A percentile compares a stretch with the other conserved stretches of the same genome.
Evolutionary conservation across 2,329 filamentous ascomycete genomes (phyloP).

Genomic region (Harringtonia lauricola): DNA sequence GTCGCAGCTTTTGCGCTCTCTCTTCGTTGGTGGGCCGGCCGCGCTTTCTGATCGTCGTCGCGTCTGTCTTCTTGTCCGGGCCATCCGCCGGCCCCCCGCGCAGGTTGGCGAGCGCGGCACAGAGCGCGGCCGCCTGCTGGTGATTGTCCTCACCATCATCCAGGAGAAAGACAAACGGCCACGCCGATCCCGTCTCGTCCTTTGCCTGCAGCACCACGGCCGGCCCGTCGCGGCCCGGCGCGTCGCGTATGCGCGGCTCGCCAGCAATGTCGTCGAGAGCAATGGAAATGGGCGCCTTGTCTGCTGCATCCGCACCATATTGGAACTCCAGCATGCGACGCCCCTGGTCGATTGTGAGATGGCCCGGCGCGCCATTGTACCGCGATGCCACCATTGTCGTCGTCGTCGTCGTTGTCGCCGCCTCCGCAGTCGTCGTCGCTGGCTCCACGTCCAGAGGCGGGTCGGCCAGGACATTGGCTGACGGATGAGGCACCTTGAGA

Average conservation of each 20-base stretch:
- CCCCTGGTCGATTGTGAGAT: conserved; percentile 10
- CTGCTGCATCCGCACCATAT: conserved; percentile 4
- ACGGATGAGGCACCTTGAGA: no score
- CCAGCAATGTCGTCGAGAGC: conserved; percentile 11
- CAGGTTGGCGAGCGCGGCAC: conserved; percentile 4
- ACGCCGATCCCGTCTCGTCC: not conserved
- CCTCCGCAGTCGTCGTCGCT: no score
- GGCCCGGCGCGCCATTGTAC: conserved; percentile 13
- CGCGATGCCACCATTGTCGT: not conserved
- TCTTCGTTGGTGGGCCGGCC: conserved; percentile 5
- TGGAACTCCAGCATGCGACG: conserved; percentile 11
- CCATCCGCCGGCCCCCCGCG: no score
- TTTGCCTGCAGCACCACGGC: conserved; percentile 14
- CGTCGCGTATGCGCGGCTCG: conserved; percentile 12
- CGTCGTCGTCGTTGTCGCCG: not conserved
- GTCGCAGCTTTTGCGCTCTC: conserved; percentile 5
- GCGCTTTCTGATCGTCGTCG: not conserved
- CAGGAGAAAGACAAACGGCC: conserved; percentile 15
- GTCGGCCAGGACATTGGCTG: no score
- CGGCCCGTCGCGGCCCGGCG: conserved; percentile 13
- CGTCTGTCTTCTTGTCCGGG: not conserved
- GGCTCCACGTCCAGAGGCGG: no score
- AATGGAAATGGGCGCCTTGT: conserved; percentile 15
- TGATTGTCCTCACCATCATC: conserved; percentile 6
- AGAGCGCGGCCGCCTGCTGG: conserved; percentile 8